Evolutionary conservation across 2,329 filamentous ascomycete genomes (phyloP).

Genomic region (Paraphoma chrysanthemicola): DNA sequence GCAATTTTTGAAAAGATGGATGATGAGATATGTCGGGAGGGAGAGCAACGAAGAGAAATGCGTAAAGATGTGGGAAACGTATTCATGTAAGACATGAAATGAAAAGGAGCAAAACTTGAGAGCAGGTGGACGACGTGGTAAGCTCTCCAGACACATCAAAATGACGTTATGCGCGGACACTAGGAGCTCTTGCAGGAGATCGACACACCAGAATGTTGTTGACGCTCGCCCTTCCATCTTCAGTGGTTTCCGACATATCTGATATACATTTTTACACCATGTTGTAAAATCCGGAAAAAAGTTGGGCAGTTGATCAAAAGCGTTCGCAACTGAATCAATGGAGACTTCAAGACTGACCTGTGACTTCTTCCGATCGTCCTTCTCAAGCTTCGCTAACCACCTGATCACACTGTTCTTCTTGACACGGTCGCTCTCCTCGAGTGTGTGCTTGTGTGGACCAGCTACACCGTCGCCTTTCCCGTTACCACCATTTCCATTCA

Average conservation of each 20-base stretch:
- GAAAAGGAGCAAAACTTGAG: not conserved
- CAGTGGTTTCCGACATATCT: too few relatives aligned
- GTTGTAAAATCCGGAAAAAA: too few relatives aligned
- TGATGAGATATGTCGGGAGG: not conserved
- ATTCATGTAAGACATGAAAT: conserved; percentile 10
- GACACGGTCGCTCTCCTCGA: conserved; percentile 77
- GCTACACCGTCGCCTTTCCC: conserved; percentile 73
- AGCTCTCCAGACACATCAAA: not conserved
- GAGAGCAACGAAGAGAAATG: not conserved
- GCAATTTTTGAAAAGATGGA: too few relatives aligned
- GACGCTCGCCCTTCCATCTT: not conserved
- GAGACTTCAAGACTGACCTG: conserved; percentile 33
- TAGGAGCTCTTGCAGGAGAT: not conserved
- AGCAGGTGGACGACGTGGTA: not conserved
- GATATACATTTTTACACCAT: too few relatives aligned
- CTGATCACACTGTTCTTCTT: conserved; percentile 82
- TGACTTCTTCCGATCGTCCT: conserved; percentile 66
- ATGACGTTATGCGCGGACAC: conserved; percentile 1
- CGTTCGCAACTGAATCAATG: too few relatives aligned
- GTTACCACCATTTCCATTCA: conserved; percentile 78
- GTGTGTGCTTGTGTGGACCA: conserved; percentile 75
- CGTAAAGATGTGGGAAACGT: not conserved
- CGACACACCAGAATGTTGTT: not conserved
- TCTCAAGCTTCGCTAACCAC: conserved; percentile 68
- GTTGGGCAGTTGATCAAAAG: too few relatives aligned